Evolutionary conservation across 1,139 yeast genomes (phyloP).

Genomic region (Keqinozyma sinolaborantium): DNA sequence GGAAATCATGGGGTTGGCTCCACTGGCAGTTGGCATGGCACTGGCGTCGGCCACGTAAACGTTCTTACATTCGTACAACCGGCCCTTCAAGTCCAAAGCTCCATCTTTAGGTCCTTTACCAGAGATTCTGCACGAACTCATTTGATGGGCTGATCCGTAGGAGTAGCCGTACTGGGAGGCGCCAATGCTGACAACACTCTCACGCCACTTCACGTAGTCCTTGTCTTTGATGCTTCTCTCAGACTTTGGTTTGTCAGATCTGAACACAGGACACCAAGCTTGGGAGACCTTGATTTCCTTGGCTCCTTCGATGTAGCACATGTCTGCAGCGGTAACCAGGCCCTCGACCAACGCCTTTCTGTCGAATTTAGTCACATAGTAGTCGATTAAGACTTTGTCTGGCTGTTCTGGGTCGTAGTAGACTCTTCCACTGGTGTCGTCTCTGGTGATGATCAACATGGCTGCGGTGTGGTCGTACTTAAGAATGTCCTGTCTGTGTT

Average conservation of each 20-base stretch:
- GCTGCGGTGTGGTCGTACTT: conserved; percentile 40
- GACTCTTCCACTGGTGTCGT: conserved; percentile 42
- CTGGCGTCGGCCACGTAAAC: conserved; percentile 58
- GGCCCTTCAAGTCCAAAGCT: conserved; percentile 49
- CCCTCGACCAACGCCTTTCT: conserved; percentile 39
- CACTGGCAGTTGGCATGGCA: conserved; percentile 56
- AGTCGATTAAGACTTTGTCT: conserved; percentile 35
- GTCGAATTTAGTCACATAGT: conserved; percentile 41
- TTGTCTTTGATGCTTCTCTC: conserved; percentile 39
- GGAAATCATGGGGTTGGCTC: conserved; percentile 54
- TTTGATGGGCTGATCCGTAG: conserved; percentile 59
- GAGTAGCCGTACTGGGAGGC: conserved; percentile 27
- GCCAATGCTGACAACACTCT: conserved; percentile 21
- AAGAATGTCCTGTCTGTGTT: conserved; percentile 29
- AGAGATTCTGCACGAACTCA: conserved; percentile 55
- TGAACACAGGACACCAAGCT: conserved; percentile 36
- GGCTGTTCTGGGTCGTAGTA: conserved; percentile 33
- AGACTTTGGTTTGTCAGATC: conserved; percentile 34
- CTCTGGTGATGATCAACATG: conserved; percentile 49
- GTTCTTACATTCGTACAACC: conserved; percentile 50
- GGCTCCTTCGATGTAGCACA: conserved; percentile 52
- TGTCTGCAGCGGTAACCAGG: conserved; percentile 40
- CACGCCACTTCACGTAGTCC: conserved; percentile 48
- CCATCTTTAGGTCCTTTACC: conserved; percentile 47
- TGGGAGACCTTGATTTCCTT: conserved; percentile 40